These are phyloP conservation scores for Trypanosoma cruzi DNA, from an alignment of 208 protist genomes.

Conservation along the genomic window DNA sequence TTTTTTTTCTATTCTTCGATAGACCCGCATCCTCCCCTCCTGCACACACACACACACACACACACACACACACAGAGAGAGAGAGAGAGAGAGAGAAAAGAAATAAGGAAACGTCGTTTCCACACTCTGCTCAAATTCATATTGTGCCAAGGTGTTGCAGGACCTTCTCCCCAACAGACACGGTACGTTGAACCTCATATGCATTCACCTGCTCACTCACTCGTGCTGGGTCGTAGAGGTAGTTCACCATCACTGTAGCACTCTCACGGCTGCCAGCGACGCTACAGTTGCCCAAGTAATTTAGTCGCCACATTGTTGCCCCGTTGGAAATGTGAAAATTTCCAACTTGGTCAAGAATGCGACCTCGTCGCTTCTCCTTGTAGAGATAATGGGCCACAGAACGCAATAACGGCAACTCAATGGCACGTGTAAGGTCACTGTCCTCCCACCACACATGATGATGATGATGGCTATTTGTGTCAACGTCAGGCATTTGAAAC, in stretches of 20 bases:
- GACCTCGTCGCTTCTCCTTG: constrained; percentile 47
- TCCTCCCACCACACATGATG: constrained; percentile 64
- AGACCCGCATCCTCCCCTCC: no score
- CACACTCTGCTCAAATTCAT: constrained; percentile 1
- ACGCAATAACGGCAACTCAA: constrained; percentile 64
- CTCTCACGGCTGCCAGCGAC: constrained; percentile 65
- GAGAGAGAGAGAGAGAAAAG: no score
- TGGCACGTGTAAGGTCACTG: constrained; percentile 43
- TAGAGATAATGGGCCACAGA: constrained; percentile 75
- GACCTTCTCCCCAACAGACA: constrained; percentile 51
- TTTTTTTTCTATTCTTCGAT: no score
- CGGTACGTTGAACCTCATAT: constrained; percentile 61
- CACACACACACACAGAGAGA: neutral
- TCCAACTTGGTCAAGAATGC: constrained; percentile 77
- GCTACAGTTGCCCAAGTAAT: constrained; percentile 77
- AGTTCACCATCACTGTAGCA: constrained; percentile 90
- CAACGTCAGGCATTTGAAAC: constrained; percentile 15
- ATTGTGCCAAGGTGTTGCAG: constrained; percentile 15
- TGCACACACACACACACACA: neutral
- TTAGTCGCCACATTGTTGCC: constrained; percentile 75
- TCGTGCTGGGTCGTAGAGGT: constrained; percentile 68
- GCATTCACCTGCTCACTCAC: constrained; percentile 47
- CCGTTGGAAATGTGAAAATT: constrained; percentile 92
- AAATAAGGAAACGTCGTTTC: constrained; percentile 4
- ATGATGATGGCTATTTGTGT: constrained; percentile 3